Percentiles rank a stretch among this genome's conserved stretches.
phyloP scores from a whole-genome alignment of 495 filamentous ascomycete genomes.

The Apodospora peruviana region DNA sequence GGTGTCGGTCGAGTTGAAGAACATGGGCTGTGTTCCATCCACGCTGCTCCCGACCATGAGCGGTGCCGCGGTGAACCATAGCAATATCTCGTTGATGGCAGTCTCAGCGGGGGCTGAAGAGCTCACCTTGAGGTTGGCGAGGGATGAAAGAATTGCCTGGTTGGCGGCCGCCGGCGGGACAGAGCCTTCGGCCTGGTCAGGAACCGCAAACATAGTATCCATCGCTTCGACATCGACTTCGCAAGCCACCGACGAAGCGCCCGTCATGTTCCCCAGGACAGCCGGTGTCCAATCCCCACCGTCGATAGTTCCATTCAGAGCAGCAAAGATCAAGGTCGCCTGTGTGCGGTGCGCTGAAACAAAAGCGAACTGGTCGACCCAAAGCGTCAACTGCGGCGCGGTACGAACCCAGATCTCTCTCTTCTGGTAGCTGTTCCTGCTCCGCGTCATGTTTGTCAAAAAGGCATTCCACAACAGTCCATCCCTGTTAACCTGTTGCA shows the following conservation, averaged over 20 bases:
- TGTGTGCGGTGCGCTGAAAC: conserved; percentile 10
- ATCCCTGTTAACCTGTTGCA: conserved; percentile 13
- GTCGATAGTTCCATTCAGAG: conserved; percentile 26
- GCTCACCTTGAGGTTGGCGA: conserved; percentile 9
- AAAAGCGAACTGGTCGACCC: conserved; percentile 21
- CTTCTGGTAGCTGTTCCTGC: conserved; percentile 10
- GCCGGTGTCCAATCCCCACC: conserved; percentile 11
- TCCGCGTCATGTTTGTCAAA: conserved; percentile 22
- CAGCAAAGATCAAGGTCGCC: conserved; percentile 24
- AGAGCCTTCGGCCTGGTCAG: neutral
- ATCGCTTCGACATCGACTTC: conserved; percentile 15
- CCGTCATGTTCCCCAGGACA: conserved; percentile 8
- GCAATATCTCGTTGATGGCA: conserved; percentile 23
- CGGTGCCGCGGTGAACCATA: conserved; percentile 26
- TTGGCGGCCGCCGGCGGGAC: neutral
- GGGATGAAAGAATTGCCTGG: conserved; percentile 17
- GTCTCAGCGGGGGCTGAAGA: conserved; percentile 3
- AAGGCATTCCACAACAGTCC: conserved; percentile 21
- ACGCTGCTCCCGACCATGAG: conserved; percentile 15
- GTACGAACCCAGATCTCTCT: conserved; percentile 20
- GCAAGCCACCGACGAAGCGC: conserved; percentile 19
- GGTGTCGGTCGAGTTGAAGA: conserved; percentile 20
- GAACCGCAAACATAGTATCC: conserved; percentile 14
- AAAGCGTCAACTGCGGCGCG: conserved; percentile 17
- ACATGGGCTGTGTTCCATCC: conserved; percentile 23